A percentile compares a stretch with the other conserved stretches of the same genome.
Conservation (phyloP, 2,329 filamentous ascomycete species). For the Nemania bipapillata region DNA sequence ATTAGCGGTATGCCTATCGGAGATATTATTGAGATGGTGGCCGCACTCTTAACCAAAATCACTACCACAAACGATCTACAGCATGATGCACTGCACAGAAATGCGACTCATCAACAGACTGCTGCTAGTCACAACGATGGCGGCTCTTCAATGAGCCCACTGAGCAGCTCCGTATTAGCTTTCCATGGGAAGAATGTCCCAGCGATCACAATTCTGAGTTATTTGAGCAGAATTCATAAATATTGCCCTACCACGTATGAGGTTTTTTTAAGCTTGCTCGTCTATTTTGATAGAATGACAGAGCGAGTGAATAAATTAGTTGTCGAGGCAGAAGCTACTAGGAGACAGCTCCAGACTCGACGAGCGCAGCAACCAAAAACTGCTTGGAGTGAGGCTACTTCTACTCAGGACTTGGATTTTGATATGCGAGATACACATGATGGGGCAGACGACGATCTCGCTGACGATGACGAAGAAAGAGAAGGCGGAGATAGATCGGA, state of each 20-base stretch:
- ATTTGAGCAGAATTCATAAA: slow-evolving; percentile 94
- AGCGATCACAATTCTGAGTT: slow-evolving; percentile 95
- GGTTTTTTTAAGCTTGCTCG: slow-evolving; percentile 91
- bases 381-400: slow-evolving; percentile 21
- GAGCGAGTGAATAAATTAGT: slow-evolving; percentile 89
- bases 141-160: slow-evolving; percentile 67
- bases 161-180: slow-evolving; percentile 78
- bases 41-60: slow-evolving; percentile 93
- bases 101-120: slow-evolving; percentile 68
- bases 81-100: slow-evolving; percentile 87
- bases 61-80: slow-evolving; percentile 95
- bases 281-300: slow-evolving; percentile 99
- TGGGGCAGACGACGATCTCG: slow-evolving; percentile 63
- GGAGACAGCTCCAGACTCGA: slow-evolving; percentile 54
- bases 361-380: slow-evolving; percentile 45
- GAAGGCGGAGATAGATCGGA: slow-evolving; percentile 39
- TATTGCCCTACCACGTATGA: slow-evolving; percentile 99
- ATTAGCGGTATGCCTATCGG: slow-evolving; percentile 97
- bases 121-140: slow-evolving; percentile 58
- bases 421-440: slow-evolving; percentile 53
- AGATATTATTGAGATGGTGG: slow-evolving; percentile 99
- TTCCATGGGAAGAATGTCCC: slow-evolving; percentile 99
- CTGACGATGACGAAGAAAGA: slow-evolving; percentile 55
- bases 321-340: slow-evolving; percentile 71
- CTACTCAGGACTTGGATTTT: slow-evolving; percentile 46